phyloP scores from a whole-genome alignment of 345 rosid species.

The Brassica juncea region DNA sequence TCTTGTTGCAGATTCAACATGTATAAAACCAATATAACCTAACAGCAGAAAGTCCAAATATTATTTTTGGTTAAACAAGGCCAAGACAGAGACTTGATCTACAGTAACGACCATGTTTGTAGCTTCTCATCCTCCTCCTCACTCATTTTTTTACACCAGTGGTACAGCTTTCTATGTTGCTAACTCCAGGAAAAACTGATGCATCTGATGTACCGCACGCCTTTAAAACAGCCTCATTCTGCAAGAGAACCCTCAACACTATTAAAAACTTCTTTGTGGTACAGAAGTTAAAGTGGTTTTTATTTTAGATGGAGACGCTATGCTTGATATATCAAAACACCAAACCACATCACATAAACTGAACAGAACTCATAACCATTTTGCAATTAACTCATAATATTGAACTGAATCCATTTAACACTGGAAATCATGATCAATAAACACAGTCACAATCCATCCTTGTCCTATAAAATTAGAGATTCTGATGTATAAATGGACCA shows the following conservation, averaged over 20 bases:
- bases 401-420: background rate
- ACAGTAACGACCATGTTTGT: conserved; percentile 18
- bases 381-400: background rate
- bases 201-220: conserved; percentile 59
- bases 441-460: background rate
- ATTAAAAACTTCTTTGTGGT: background rate
- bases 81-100: conserved; percentile 1
- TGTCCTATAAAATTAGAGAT: background rate
- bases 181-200: conserved; percentile 34
- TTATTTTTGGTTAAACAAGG: conserved; percentile 1
- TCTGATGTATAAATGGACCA: background rate
- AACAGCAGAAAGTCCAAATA: background rate
- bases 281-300: background rate
- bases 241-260: conserved; percentile 28
- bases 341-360: background rate
- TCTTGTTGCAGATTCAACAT: conserved; percentile 7
- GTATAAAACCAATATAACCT: background rate
- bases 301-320: background rate
- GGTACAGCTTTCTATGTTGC: conserved; percentile 27
- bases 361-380: background rate
- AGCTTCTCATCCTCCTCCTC: conserved; percentile 21
- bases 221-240: conserved; percentile 75
- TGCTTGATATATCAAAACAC: background rate
- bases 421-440: background rate
- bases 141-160: conserved; percentile 26